These are phyloP conservation scores for Saccharomyces mikatae DNA, from an alignment of 805 yeast genomes.

Conservation along the genomic window DNA sequence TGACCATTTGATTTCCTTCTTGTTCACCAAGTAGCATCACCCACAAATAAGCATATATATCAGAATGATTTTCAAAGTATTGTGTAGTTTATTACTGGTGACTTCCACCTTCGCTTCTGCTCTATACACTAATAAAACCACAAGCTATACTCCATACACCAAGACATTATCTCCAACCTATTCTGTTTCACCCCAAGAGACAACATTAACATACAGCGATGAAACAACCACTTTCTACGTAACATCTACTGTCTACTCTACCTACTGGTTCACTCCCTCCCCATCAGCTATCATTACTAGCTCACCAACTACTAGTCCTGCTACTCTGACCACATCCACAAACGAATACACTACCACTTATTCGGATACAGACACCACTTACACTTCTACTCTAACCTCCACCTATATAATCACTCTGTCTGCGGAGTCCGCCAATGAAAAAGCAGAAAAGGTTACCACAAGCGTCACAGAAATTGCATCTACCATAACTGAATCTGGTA, in stretches of 20 bases:
- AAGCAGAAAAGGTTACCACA: slow-evolving; percentile 8
- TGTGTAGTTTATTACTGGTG: slow-evolving; percentile 6
- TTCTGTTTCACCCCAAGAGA: slow-evolving; percentile 10
- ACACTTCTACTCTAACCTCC: slow-evolving; percentile 19
- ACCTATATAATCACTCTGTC: slow-evolving; percentile 15
- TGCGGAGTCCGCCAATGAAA: slow-evolving; percentile 6
- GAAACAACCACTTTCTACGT: slow-evolving; percentile 13
- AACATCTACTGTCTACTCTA: slow-evolving; percentile 9
- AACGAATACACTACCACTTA: slow-evolving; percentile 2
- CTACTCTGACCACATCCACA: slow-evolving; percentile 1
- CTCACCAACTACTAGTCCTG: slow-evolving; percentile 9
- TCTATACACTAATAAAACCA: slow-evolving; percentile 10
- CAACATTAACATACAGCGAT: slow-evolving; percentile 11
- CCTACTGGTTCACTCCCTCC: slow-evolving; percentile 13
- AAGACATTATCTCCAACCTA: slow-evolving; percentile 17
- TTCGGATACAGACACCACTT: slow-evolving; percentile 5
- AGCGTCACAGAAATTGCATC: slow-evolving; percentile 1
- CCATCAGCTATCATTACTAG: slow-evolving; percentile 9
- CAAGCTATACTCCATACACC: slow-evolving; percentile 6
- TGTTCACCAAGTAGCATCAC: neutral
- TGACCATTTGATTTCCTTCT: neutral
- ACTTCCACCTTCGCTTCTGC: slow-evolving; percentile 7
- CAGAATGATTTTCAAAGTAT: slow-evolving; percentile 7
- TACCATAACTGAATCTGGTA: neutral
- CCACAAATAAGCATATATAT: neutral